phyloP scores from a whole-genome alignment of 129 eudicot species.

The Lactuca saligna region DNA sequence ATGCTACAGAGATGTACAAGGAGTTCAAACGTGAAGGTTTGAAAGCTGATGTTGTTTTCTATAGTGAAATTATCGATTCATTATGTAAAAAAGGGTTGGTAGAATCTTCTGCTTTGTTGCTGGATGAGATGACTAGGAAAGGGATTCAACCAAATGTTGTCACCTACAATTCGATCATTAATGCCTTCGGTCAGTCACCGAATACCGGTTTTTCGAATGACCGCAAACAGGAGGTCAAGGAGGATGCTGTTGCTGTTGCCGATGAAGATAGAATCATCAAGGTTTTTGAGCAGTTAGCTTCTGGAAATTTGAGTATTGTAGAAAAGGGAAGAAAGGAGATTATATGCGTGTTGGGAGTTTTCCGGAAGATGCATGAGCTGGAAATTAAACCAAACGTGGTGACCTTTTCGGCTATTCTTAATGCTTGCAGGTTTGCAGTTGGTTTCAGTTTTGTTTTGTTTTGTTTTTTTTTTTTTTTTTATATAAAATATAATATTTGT shows the following conservation, averaged over 20 bases:
- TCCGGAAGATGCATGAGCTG: slow-evolving; percentile 91
- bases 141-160: slow-evolving; percentile 97
- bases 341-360: slow-evolving; percentile 68
- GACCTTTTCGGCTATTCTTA: slow-evolving; percentile 91
- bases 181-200: slow-evolving; percentile 83
- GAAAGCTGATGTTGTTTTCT: slow-evolving; percentile 94
- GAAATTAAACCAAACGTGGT: slow-evolving; percentile 94
- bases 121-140: slow-evolving; percentile 86
- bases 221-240: slow-evolving; percentile 20
- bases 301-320: slow-evolving; percentile 34
- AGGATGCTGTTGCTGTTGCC: slow-evolving; percentile 35
- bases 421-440: slow-evolving; percentile 90
- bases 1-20: slow-evolving; percentile 67
- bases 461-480: too few species aligned
- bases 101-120: slow-evolving; percentile 74
- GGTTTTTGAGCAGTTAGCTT: slow-evolving; percentile 75
- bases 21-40: slow-evolving; percentile 79
- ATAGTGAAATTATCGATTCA: slow-evolving; percentile 89
- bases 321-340: slow-evolving; percentile 56
- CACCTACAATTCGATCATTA: slow-evolving; percentile 90
- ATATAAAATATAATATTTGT: not conserved
- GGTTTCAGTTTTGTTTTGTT: too few species aligned
- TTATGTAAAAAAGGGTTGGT: slow-evolving; percentile 89
- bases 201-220: slow-evolving; percentile 27
- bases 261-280: slow-evolving; percentile 62